Evolutionary conservation across 805 yeast species (phyloP).

Genomic region (Candida sanyiensis): DNA sequence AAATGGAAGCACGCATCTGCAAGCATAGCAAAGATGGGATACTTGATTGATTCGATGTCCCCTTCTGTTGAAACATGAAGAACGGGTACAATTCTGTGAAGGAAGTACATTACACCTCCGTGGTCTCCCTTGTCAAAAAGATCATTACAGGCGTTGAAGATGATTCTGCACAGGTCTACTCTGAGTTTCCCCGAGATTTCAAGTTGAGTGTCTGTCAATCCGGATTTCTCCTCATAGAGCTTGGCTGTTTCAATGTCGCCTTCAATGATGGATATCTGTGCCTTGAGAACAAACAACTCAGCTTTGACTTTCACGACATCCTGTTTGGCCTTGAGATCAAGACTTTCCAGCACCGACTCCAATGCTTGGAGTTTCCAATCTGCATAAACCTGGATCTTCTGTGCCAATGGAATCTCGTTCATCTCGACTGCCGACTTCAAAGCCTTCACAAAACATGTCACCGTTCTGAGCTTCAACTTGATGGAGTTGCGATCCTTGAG

Average conservation of each 20-base stretch:
- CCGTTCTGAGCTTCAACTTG: conserved; percentile 25
- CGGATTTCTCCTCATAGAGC: conserved; percentile 30
- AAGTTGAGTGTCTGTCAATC: conserved; percentile 14
- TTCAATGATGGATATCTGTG: conserved; percentile 27
- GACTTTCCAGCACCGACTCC: conserved; percentile 15
- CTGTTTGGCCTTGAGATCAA: background rate
- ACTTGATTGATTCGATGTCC: conserved; percentile 20
- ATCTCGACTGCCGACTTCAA: conserved; percentile 28
- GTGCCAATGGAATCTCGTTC: conserved; percentile 14
- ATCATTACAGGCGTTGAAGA: conserved; percentile 29
- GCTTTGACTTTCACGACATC: conserved; percentile 20
- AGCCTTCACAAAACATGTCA: conserved; percentile 28
- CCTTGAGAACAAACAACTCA: conserved; percentile 29
- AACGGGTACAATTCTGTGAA: conserved; percentile 13
- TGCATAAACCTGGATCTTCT: conserved; percentile 26
- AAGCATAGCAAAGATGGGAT: conserved; percentile 24
- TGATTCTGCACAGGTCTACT: conserved; percentile 29
- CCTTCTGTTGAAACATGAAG: conserved; percentile 12
- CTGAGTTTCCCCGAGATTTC: conserved; percentile 17
- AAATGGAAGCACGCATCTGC: conserved; percentile 26
- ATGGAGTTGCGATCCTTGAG: conserved; percentile 19
- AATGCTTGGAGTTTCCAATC: conserved; percentile 24
- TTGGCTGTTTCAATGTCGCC: conserved; percentile 32
- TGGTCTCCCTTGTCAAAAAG: conserved; percentile 12
- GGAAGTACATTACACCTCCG: conserved; percentile 15